Evolutionary conservation across 108 stramenopile species (phyloP).

Genomic region (Nitzschia sp.): DNA sequence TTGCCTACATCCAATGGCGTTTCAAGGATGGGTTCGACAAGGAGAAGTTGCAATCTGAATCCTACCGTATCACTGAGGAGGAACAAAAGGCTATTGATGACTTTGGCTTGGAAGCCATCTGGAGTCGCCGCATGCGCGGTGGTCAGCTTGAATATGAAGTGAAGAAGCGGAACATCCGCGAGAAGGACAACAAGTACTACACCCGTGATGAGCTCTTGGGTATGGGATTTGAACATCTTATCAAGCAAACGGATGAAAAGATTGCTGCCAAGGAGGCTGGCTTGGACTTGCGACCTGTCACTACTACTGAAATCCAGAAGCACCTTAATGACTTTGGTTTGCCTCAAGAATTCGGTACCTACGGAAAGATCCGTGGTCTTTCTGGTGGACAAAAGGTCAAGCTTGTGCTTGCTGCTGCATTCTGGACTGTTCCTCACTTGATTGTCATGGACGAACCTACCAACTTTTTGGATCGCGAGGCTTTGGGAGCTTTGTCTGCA

Average conservation of each 20-base stretch:
- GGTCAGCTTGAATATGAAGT: conserved; percentile 92
- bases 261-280: conserved; percentile 94
- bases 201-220: conserved; percentile 78
- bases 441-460: conserved; percentile 98
- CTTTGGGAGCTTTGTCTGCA: conserved; percentile 88
- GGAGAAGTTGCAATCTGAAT: conserved; percentile 85
- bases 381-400: conserved; percentile 98
- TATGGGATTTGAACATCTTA: conserved; percentile 84
- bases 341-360: conserved; percentile 95
- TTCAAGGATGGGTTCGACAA: conserved; percentile 91
- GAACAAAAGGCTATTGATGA: conserved; percentile 90
- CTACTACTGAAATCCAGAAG: conserved; percentile 90
- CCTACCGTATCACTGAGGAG: conserved; percentile 86
- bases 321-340: conserved; percentile 96
- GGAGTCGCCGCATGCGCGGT: conserved; percentile 89
- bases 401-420: conserved; percentile 96
- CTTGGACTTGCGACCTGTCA: conserved; percentile 85
- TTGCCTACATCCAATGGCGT: conserved; percentile 95
- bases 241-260: conserved; percentile 92
- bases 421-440: conserved; percentile 97
- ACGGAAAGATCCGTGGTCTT: conserved; percentile 94
- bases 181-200: conserved; percentile 91
- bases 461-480: conserved; percentile 97
- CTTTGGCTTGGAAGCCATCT: conserved; percentile 90
- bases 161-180: conserved; percentile 84